Base-by-base conservation (phyloP, 257 asterid species). In the Gentiana dahurica region DNA sequence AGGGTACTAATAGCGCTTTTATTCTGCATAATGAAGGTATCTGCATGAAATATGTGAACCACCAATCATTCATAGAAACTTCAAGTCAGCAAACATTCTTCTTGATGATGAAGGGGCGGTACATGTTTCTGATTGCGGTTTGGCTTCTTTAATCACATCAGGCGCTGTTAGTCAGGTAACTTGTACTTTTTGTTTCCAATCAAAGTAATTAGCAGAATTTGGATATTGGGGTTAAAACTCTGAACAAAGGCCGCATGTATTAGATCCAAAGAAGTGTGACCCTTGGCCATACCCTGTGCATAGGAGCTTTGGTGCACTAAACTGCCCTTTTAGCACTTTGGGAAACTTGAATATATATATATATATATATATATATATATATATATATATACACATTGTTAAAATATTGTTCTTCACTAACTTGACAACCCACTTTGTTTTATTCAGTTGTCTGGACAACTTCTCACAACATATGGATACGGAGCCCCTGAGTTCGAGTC, bases 401-500 rank as follows among this genome's bases (percentile, higher is more conserved):
- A 39, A 39, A 3, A 3, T 0, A 7, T 7, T 39, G 5, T 39
- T 39, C 7, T 39, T 41, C 8, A 41, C 9, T 41, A 41, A 10
- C 46, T 41, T 41, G 46, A 41, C 46, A 41, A 41, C 46, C 9
- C 6, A 5, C 48, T 5, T 3, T 34, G 57, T n/a, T 12, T 53
- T 41, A 41, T 55, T 60, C 87, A 91, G 98, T 68, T 91, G 77
- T 91, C 98, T 43, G 98, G 98, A 43, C 98, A 91, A 78, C 95
- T 91, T 69, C 95, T 87, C 65, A 79, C 95, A 12, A 81, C 92
- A 24, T 91, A 91, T 34, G 97, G 98, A 54, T 87, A 91, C 32
- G 98, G 95, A 15, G 99, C 99, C 59, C 99, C 99, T 3, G 99
- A 92, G 58, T 86, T 85, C 59, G 98, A 92, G 73, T 83, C 85